Evolutionary conservation across 257 asterid species (phyloP).

Genomic region (Phtheirospermum japonicum): DNA sequence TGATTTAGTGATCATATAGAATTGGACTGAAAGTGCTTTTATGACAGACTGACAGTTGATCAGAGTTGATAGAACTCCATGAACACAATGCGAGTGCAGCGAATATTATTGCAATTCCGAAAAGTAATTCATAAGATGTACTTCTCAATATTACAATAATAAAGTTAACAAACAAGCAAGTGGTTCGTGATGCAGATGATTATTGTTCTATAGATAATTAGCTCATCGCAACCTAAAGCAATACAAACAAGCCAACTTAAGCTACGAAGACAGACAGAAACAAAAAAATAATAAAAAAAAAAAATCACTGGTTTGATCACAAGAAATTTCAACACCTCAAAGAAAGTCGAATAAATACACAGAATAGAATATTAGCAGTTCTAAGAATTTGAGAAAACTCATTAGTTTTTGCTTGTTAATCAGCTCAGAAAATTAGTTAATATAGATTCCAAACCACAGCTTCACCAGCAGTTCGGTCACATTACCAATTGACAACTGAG

Average conservation of each 20-base stretch:
- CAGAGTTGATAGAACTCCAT: no score
- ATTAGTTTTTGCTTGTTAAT: background rate
- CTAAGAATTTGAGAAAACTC: conserved; percentile 8
- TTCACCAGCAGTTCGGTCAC: conserved; percentile 19
- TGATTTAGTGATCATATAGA: background rate
- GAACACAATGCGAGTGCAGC: background rate
- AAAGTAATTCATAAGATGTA: background rate
- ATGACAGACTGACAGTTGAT: no score
- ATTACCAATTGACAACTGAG: background rate
- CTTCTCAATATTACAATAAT: background rate
- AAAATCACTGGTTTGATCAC: background rate
- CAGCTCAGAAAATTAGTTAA: background rate
- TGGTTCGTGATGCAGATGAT: background rate
- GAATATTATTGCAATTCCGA: background rate
- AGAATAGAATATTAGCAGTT: conserved; percentile 5
- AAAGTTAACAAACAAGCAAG: background rate
- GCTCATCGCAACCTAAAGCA: conserved; percentile 17
- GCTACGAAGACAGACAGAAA: background rate
- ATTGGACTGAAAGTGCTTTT: background rate
- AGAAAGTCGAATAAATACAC: background rate
- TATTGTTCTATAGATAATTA: background rate
- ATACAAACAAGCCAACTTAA: conserved; percentile 1
- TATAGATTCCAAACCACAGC: background rate
- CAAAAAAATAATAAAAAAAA: background rate
- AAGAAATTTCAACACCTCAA: background rate